Conservation (phyloP, 768 basidiomycete genomes). For the Hygrophorus pudorinus region DNA sequence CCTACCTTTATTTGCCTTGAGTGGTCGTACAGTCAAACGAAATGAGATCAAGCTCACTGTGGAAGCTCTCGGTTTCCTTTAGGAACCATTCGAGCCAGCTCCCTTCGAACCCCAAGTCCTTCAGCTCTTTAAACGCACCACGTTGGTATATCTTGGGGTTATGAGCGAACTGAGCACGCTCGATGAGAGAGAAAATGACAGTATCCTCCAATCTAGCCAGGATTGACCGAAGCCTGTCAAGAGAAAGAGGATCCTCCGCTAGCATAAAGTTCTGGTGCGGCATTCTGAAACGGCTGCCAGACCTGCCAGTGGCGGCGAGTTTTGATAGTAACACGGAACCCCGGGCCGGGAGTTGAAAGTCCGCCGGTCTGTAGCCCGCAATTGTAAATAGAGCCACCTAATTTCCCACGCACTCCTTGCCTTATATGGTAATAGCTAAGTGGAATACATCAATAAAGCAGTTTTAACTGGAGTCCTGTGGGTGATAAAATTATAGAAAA, state of each 20-base stretch:
- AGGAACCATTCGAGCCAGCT: conserved; percentile 98
- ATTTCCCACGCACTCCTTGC: too few relatives aligned
- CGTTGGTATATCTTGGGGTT: conserved; percentile 83
- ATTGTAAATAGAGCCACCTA: too few relatives aligned
- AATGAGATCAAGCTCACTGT: conserved; percentile 47
- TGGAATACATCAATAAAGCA: too few relatives aligned
- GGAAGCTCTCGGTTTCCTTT: conserved; percentile 89
- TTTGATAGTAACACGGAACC: too few relatives aligned
- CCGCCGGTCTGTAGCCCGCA: too few relatives aligned
- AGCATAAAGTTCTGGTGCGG: conserved; percentile 61
- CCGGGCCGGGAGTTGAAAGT: too few relatives aligned
- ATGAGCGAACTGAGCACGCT: conserved; percentile 93
- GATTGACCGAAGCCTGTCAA: conserved; percentile 83
- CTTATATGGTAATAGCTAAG: too few relatives aligned
- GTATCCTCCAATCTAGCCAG: conserved; percentile 92
- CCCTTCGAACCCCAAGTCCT: conserved; percentile 62
- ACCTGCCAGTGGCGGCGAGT: not conserved
- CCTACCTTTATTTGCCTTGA: conserved; percentile 50
- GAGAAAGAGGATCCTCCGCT: conserved; percentile 72
- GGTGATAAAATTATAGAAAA: too few relatives aligned
- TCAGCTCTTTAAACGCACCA: conserved; percentile 71
- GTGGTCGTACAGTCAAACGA: conserved; percentile 6
- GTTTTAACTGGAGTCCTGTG: too few relatives aligned
- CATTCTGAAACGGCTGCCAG: conserved; percentile 25
- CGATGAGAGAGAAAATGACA: conserved; percentile 96